A percentile compares a stretch with the other conserved stretches of the same genome.
Conservation (phyloP, 495 filamentous ascomycete species). For the Penicillium cinerascens region DNA sequence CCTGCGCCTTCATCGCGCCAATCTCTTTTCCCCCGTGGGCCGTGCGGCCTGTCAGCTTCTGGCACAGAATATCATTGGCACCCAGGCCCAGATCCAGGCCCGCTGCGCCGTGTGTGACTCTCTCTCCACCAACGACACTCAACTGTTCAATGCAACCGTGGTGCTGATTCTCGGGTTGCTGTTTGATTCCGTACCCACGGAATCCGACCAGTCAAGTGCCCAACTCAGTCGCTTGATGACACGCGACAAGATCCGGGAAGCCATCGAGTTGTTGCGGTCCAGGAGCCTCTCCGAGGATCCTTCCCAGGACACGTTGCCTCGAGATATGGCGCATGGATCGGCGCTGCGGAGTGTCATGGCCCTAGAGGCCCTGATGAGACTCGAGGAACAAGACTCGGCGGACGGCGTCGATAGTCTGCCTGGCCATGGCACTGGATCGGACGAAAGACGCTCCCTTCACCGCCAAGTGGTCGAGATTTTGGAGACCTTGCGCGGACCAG, state of each 20-base stretch:
- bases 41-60: constrained; percentile 20
- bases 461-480: not conserved
- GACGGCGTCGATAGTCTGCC: not conserved
- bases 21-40: constrained; percentile 12
- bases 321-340: not conserved
- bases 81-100: constrained; percentile 18
- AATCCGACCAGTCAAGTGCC: not conserved
- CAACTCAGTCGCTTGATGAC: constrained; percentile 19
- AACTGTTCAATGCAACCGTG: constrained; percentile 22
- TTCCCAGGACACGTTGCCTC: not conserved
- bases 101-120: constrained; percentile 26
- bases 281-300: not conserved
- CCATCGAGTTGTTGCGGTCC: not conserved
- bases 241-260: constrained; percentile 36
- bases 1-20: constrained; percentile 24
- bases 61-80: constrained; percentile 28
- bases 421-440: not conserved
- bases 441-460: not conserved
- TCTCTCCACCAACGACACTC: constrained; percentile 14
- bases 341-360: not conserved
- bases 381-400: not conserved
- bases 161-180: constrained; percentile 18
- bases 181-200: not conserved
- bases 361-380: not conserved
- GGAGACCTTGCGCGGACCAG: not conserved